Percentiles rank a stretch among this genome's conserved stretches.
Conservation (phyloP, 257 asterid genomes). For the Solanum bukasovii region DNA sequence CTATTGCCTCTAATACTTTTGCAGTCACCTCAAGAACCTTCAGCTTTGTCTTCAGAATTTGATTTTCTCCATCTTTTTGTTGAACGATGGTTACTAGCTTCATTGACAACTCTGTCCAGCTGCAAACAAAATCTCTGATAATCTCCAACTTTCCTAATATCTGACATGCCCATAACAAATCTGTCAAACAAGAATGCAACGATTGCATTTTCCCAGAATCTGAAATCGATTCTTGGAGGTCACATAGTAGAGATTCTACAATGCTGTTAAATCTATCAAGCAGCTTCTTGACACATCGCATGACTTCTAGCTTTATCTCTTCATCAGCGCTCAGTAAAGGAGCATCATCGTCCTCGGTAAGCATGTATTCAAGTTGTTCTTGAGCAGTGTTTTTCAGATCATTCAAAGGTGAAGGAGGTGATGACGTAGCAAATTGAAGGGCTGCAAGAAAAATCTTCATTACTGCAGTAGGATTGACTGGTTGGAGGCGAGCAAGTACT, state of each 20-base stretch:
- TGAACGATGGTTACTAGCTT: conserved; percentile 31
- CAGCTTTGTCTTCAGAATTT: conserved; percentile 18
- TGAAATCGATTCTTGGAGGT: conserved; percentile 23
- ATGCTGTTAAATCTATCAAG: conserved; percentile 32
- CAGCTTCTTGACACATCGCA: conserved; percentile 27
- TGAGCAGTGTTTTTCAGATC: conserved; percentile 72
- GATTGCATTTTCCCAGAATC: conserved; percentile 23
- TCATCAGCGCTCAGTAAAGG: conserved; percentile 56
- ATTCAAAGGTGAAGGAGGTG: conserved; percentile 38
- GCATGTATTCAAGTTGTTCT: conserved; percentile 84
- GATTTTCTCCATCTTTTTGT: conserved; percentile 10
- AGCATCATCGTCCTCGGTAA: conserved; percentile 85
- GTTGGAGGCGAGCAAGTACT: conserved; percentile 74
- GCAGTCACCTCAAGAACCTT: conserved; percentile 53
- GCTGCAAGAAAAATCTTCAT: conserved; percentile 51
- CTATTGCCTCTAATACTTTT: conserved; percentile 57
- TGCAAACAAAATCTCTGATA: conserved; percentile 35
- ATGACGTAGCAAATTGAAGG: conserved; percentile 62
- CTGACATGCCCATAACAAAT: conserved; percentile 70
- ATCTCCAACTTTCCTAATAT: conserved; percentile 52
- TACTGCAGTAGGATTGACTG: conserved; percentile 39
- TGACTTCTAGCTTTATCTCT: conserved; percentile 39
- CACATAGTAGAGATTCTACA: conserved; percentile 33
- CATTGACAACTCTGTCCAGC: conserved; percentile 57
- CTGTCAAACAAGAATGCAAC: conserved; percentile 31